Percentiles rank a stretch among this genome's conserved stretches.
Conservation (phyloP, 495 filamentous ascomycete genomes). For the Hyaloscypha finlandica region DNA sequence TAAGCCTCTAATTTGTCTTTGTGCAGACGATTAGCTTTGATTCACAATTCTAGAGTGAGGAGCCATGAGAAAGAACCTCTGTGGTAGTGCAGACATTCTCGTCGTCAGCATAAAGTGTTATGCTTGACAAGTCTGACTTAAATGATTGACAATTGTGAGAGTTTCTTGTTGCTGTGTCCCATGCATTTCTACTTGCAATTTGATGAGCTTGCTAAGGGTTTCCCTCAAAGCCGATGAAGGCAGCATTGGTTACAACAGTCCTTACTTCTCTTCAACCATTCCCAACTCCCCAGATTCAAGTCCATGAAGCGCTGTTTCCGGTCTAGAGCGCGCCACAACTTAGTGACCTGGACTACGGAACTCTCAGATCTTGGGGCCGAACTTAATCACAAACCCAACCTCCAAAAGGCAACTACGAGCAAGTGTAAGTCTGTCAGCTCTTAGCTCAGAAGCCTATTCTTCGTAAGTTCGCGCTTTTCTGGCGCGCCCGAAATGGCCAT, state of each 20-base stretch:
- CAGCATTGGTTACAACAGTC: neutral
- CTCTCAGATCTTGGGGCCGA: too few species aligned
- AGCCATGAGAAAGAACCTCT: too few species aligned
- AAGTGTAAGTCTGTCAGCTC: neutral
- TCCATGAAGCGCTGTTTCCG: neutral
- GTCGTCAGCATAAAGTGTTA: too few species aligned
- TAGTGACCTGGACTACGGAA: too few species aligned
- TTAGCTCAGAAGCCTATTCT: neutral
- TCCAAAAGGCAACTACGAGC: neutral
- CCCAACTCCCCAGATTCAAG: neutral
- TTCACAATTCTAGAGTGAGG: neutral
- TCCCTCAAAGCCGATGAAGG: too few species aligned
- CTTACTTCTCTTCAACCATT: neutral
- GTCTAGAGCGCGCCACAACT: neutral
- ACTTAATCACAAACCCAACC: too few species aligned
- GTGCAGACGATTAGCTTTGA: neutral
- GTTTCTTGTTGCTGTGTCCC: too few species aligned
- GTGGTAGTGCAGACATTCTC: too few species aligned
- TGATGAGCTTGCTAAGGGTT: too few species aligned
- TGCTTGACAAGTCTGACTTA: too few species aligned
- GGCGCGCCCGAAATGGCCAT: neutral
- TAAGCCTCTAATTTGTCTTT: neutral
- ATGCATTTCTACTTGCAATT: too few species aligned
- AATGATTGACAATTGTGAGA: too few species aligned
- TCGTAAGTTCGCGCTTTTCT: neutral